Evolutionary conservation across 371 early-diverging fungal species (phyloP), one percentile per base, ranked within the genome.

Genomic region (Saksenaea oblongispora): DNA sequence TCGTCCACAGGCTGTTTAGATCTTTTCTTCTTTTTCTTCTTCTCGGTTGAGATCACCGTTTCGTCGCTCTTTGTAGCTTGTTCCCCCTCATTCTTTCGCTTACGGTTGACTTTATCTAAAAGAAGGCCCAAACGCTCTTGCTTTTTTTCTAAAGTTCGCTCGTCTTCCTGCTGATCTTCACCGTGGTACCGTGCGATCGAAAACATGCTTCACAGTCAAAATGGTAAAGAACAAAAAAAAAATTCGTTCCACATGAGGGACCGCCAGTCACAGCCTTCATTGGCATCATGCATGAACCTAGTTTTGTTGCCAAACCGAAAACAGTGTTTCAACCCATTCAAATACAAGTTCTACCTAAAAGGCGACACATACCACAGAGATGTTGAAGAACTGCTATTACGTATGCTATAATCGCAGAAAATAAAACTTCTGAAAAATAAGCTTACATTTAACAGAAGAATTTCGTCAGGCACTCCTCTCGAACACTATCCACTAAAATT

Each of bases 21-120:
- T 66, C n/a, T n/a, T n/a, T 18, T 77, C 63, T 17, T 70, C 65
- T 14, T 70, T 65, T 7, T 70, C 54, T 18, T 42, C 54, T 35
- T 31, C 31, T 47, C 51, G 22, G 51, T 47, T 22, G 51, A 17
- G 51, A 39, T 56, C n/a, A 22, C 11, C 11, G 39, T 47, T 4
- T 47, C 51, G 22, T 22, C 22, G 24, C 3, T 11, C 4, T 17
- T 3, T 55, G 27, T 9, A 31, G 47, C 1, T 3, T 51, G 22
- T 15, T 65, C 62, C 26, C 59, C 62, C 37, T 68, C 31, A 4
- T 39, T 31, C n/a, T 66, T 61, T 8, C 66, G 66, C 54, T 66
- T 66, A 13, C 24, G 34, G 17, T 58, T 62, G 36, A 47, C 58
- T 37, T 66, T 66, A 17, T 58, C 62, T 8, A 57, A 28, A 36